These are phyloP conservation scores for Aspergillus asperescens DNA, from an alignment of 495 filamentous ascomycete species.

Conservation along the genomic window DNA sequence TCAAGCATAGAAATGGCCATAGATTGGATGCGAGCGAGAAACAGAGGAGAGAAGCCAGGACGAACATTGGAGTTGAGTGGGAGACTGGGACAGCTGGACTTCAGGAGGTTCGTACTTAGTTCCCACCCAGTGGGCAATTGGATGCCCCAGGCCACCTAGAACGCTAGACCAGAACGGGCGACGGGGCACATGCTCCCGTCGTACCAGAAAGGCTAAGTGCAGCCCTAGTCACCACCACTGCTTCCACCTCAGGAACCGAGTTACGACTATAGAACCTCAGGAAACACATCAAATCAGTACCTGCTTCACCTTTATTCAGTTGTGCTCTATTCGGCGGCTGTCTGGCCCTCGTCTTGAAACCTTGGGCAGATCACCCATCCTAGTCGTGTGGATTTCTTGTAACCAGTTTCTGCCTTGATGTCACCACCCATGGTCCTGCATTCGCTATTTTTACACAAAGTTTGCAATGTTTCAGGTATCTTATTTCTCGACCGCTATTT, in stretches of 20 bases:
- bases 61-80: neutral
- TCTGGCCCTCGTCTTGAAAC: neutral
- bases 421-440: neutral
- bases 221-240: neutral
- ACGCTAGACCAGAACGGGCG: neutral
- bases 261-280: neutral
- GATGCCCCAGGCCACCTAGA: neutral
- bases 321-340: neutral
- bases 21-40: too few relatives aligned
- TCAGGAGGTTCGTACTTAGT: too few relatives aligned
- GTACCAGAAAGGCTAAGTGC: neutral
- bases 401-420: slow-evolving; percentile 1
- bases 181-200: neutral
- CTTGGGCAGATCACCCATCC: neutral
- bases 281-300: neutral
- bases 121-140: too few relatives aligned
- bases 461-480: slow-evolving; percentile 6
- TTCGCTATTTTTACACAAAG: slow-evolving; percentile 1
- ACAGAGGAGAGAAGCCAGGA: too few relatives aligned
- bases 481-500: neutral
- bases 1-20: neutral
- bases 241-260: neutral
- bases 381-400: neutral
- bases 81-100: too few relatives aligned
- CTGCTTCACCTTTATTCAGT: neutral